Evolutionary conservation across 1,284 basidiomycete genomes (phyloP).

Genomic region (Cutaneotrichosporon curvatum): DNA sequence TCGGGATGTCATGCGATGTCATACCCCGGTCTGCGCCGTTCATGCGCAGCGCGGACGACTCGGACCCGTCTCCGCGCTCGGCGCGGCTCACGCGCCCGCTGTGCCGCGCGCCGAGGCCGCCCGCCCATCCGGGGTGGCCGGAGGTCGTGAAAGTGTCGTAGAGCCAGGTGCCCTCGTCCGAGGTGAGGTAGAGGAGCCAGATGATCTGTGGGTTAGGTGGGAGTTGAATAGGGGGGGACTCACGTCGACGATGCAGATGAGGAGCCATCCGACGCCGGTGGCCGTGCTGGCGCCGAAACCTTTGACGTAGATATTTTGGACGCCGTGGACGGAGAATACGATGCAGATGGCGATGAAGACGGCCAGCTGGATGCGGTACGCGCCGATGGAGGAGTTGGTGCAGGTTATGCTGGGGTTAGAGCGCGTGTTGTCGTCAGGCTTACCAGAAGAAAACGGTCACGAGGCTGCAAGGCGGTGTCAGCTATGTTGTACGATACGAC

Average conservation of each 20-base stretch:
- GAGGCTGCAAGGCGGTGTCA: constrained; percentile 14
- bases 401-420: constrained; percentile 1
- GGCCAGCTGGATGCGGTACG: constrained; percentile 60
- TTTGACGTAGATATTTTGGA: constrained; percentile 7
- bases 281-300: constrained; percentile 58
- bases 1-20: constrained; percentile 21
- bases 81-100: constrained; percentile 3
- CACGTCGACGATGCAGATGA: constrained; percentile 70
- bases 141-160: constrained; percentile 76
- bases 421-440: constrained; percentile 3
- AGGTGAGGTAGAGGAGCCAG: constrained; percentile 93
- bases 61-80: constrained; percentile 12
- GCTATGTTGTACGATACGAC: too few species aligned
- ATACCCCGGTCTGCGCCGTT: constrained; percentile 25
- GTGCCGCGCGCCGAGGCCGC: constrained; percentile 42
- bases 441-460: constrained; percentile 43
- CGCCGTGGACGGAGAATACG: constrained; percentile 61
- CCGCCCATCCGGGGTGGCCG: constrained; percentile 76
- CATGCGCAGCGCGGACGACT: constrained; percentile 13
- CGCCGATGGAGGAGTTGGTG: constrained; percentile 25
- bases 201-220: constrained; percentile 56
- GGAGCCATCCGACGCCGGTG: constrained; percentile 87
- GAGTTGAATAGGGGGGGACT: constrained; percentile 16
- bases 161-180: constrained; percentile 82
- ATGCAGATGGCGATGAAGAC: constrained; percentile 78